Evolutionary conservation across 1,139 yeast genomes (phyloP), one percentile per base, ranked within the genome.

Genomic region (Lodderomyces orthopsilosis): DNA sequence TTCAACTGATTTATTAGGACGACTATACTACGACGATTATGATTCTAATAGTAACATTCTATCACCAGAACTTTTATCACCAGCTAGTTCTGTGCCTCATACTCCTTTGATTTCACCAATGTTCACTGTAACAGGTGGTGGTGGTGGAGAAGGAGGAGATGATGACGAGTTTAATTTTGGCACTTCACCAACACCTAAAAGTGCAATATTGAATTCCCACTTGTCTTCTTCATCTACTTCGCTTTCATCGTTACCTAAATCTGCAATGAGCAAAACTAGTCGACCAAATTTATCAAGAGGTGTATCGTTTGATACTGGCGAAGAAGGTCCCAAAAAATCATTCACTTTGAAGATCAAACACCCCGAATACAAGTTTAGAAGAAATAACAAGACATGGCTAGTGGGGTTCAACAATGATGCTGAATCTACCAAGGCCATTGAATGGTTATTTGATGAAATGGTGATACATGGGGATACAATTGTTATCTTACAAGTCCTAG

Each of bases 401-500:
- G 73, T 82, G 21, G 89, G 88, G 1, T 81, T 70, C 50, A 82
- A 81, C 56, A 74, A 74, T 37, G 82, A 80, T 49, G 62, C 63
- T 22, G 82, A 80, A 53, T 78, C 85, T 8, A 62, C 77, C 22
- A 70, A 71, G 40, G 88, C 89, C 1, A 65, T 83, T 22, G 79
- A 74, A 47, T 84, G 90, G 90, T 65, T 83, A 8, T 66, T 84
- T 45, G 83, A 80, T 44, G 84, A 83, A 52, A 70, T 83, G 66
- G 70, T 77, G 10, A 72, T 74, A 28, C 77, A 81, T 53, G 86
- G 86, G 10, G 90, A 83, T 56, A 83, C 85, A 18, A 63, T 83
- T 12, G 74, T 83, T 3, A 75, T 84, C 34, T 58, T 83, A 17
- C 76, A 81, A 46, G 89, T 81, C 1, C 60, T 83, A 35, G 83